Base-by-base conservation (phyloP, 192 early-diverging fungal genomes). In the Coemansia sp. region DNA sequence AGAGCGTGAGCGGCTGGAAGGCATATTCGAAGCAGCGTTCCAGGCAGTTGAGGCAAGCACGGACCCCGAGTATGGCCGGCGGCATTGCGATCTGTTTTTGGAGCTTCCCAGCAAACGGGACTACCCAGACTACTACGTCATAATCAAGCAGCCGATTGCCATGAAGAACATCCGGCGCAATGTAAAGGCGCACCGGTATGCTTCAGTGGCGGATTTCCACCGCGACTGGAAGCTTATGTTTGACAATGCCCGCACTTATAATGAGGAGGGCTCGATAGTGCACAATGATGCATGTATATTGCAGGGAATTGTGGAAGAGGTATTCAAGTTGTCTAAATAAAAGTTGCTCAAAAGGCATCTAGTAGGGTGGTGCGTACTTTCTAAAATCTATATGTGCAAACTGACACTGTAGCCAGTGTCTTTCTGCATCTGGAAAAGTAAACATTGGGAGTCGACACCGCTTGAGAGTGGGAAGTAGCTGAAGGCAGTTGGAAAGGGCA, bases 161-260 rank as follows among this genome's bases (percentile, higher is more conserved):
- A 80, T 98, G 82, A 86, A 91, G 41, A 87, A 83, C 42, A 98
- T 98, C 67, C 77, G 87, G 54, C 76, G 81, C 53, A 82, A 87
- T 16, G 84, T 94, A 59, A 83, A 84, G 55, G 83, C 71, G 11
- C 65, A 80, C 38, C 71, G 81, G 53, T 98, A 98, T 70, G 71
- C 81, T 34, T 64, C 69, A 14, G 57, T 85, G 3, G 36, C 62
- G 3, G 80, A 85, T 58, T 95, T 94, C 69, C 74, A 80, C 45
- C 77, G 83, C 15, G 96, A 98, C 69, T 90, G 91, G 59, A 64
- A 83, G 53, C 76, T 89, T 17, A 92, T 98, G 89, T 93, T 92
- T 54, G 59, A 88, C 67, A 98, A 98, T 56, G 96, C 96, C 6
- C 84, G 84, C 65, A 89, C 80, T 5, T 98, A 92, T 71, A 98